Evolutionary conservation across 2,329 filamentous ascomycete genomes (phyloP), one percentile per base, ranked within the genome.

Genomic region (Fusarium nisikadoi): DNA sequence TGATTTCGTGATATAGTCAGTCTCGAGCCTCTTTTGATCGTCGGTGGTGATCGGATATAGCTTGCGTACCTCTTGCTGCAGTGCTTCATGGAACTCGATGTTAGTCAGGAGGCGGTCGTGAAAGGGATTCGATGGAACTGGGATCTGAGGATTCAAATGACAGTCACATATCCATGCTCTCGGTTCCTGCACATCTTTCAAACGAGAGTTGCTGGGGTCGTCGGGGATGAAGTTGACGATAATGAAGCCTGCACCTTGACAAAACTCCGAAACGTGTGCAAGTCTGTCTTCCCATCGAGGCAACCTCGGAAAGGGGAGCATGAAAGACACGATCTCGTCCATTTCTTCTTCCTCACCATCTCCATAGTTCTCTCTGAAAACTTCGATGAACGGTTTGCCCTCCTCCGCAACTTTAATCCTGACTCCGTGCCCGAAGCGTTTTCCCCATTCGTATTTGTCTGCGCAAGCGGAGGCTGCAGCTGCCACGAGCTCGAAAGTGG

Each of bases 271-370:
- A 23, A 42, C n/a, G 0, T 42, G 41, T 23, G 41, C 8, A 12
- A 17, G 41, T 42, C n/a, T 42, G n/a, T 42, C 41, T 17, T 42
- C 41, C 41, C 41, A 23, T 12, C 41, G n/a, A 23, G 41, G 41
- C 1, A 0, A 42, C 0, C 10, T 0, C 4, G 41, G n/a, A 23
- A 0, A 42, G 1, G 0, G 41, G 0, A 42, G 41, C 41, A 42
- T 23, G 17, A 42, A 42, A 0, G 39, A n/a, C 0, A 23, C 9
- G 2, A 17, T 0, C 1, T 42, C 39, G 1, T 17, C 1, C 0
- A n/a, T 23, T 42, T 42, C 39, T 1, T 42, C n/a, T 1, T 11
- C 39, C 8, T 42, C 39, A 0, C 7, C n/a, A 0, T 42, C 39
- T 11, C 23, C 39, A 23, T 3, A 42, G 1, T 0, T 42, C 1